Evolutionary conservation across 2,329 filamentous ascomycete species (phyloP), one percentile per base, ranked within the genome.

Genomic region (Epichloe glyceriae): DNA sequence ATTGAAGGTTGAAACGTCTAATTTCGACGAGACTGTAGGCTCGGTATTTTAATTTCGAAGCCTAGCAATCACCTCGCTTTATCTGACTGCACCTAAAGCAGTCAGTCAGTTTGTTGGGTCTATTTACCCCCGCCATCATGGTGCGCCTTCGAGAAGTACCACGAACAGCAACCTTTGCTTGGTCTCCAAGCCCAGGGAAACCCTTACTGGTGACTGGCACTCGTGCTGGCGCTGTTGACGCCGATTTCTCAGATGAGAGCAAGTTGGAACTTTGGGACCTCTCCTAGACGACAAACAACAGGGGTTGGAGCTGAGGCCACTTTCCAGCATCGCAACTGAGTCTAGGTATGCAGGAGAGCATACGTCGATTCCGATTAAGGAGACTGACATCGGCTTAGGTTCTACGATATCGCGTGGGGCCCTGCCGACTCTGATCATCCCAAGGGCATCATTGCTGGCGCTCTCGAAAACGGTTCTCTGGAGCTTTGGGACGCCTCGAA

Each of bases 211-310:
- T 88, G 54, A 98, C 93, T 30, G 93, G 93, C 61, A 98, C 93
- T 45, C 84, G 90, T 60, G 90, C 93, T 54, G 93, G 93, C 56
- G 93, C 93, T 61, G 89, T 98, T 41, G 89, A 95, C 70, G 90
- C 88, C 60, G 90, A 97, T 69, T 98, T 98, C 71, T 97, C 93
- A 30, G 93, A 93, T 68, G 90, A 97, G 67, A 96, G 89, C 56
- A 91, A 91, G 72, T 74, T 98, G 52, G 93, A 98, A 73, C 76
- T 98, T 54, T 98, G 93, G 93, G 88, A 97, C 70, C 75, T 98
- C 58, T 83, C 81, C 76, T 97, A 58, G 88, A 94, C 67, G 82
- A 82, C 67, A 71, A 80, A 55, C 77, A 85, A 54, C 82, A 86
- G 62, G 83, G 82, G 50, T 75, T 88, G 50, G 93, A 97, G 72